Percentiles rank a stretch among this genome's conserved stretches.
These are phyloP conservation scores for Calonectria hongkongensis DNA, from an alignment of 2,329 filamentous ascomycete genomes.

Conservation along the genomic window DNA sequence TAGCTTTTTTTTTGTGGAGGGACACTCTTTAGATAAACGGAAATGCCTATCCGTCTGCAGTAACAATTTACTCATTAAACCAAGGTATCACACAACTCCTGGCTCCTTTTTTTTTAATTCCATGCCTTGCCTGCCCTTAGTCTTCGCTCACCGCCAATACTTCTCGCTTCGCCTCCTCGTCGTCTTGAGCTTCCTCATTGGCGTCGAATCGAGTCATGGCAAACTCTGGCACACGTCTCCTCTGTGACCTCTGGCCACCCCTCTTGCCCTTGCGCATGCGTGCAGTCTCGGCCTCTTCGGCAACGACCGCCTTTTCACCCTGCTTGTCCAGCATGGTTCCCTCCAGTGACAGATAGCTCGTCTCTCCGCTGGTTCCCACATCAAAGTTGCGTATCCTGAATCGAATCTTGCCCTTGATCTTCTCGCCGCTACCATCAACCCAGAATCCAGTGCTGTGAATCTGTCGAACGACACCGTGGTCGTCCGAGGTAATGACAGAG, in stretches of 20 bases:
- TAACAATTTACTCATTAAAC: conserved; percentile 53
- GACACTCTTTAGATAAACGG: conserved; percentile 44
- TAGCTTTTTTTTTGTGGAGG: conserved; percentile 27
- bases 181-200: conserved; percentile 61
- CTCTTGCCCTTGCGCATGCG: conserved; percentile 61
- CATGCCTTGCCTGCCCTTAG: conserved; percentile 45
- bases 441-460: conserved; percentile 82
- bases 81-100: conserved; percentile 58
- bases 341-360: conserved; percentile 89
- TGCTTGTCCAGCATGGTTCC: conserved; percentile 87
- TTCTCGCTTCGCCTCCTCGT: conserved; percentile 49
- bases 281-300: conserved; percentile 66
- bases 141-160: conserved; percentile 52
- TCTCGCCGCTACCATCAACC: conserved; percentile 81
- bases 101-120: conserved; percentile 50
- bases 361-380: conserved; percentile 82
- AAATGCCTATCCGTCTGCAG: conserved; percentile 42
- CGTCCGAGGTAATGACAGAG: conserved; percentile 63
- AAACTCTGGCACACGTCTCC: conserved; percentile 69
- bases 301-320: conserved; percentile 76
- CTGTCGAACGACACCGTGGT: conserved; percentile 72
- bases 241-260: conserved; percentile 54
- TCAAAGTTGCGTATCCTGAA: conserved; percentile 93
- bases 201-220: conserved; percentile 74
- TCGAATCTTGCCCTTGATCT: conserved; percentile 80